These are phyloP conservation scores for Vitis rupestris DNA, from an alignment of 164 flowering plant genomes.

Conservation along the genomic window DNA sequence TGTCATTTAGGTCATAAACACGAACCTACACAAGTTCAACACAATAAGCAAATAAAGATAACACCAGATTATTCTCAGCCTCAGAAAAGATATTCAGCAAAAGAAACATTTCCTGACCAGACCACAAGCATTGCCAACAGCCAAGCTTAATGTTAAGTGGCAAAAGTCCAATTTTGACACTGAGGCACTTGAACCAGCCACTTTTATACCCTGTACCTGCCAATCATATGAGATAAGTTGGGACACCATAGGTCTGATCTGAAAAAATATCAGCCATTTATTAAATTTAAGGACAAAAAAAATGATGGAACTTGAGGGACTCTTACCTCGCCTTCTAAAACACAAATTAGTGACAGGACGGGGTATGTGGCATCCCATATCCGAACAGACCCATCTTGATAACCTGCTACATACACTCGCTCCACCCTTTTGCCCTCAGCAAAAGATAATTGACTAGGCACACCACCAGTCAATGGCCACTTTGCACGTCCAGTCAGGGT, in stretches of 20 bases:
- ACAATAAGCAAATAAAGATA: conserved; percentile 9
- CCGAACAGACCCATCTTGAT: conserved; percentile 79
- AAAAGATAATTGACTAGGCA: conserved; percentile 40
- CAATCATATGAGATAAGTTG: conserved; percentile 18
- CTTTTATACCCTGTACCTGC: conserved; percentile 55
- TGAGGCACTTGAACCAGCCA: conserved; percentile 47
- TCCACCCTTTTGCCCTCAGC: conserved; percentile 32
- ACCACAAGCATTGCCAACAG: conserved; percentile 79
- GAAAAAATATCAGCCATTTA: not conserved
- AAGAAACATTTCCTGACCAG: conserved; percentile 56
- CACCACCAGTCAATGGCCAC: conserved; percentile 87
- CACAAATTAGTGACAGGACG: conserved; percentile 47
- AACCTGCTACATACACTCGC: conserved; percentile 66
- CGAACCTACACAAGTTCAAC: conserved; percentile 49
- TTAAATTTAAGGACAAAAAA: not conserved
- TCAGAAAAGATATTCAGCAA: conserved; percentile 1
- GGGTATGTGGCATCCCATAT: conserved; percentile 85
- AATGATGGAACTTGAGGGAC: not conserved
- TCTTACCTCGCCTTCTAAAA: conserved; percentile 62
- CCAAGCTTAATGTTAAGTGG: conserved; percentile 44
- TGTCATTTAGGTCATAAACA: conserved; percentile 45
- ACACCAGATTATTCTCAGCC: not conserved
- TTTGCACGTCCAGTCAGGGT: conserved; percentile 26
- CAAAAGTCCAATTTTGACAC: conserved; percentile 71
- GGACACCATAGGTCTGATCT: not conserved